Percentiles rank a stretch among this genome's conserved stretches.
phyloP scores from a whole-genome alignment of 2,329 filamentous ascomycete genomes.

The Exophiala sideris region DNA sequence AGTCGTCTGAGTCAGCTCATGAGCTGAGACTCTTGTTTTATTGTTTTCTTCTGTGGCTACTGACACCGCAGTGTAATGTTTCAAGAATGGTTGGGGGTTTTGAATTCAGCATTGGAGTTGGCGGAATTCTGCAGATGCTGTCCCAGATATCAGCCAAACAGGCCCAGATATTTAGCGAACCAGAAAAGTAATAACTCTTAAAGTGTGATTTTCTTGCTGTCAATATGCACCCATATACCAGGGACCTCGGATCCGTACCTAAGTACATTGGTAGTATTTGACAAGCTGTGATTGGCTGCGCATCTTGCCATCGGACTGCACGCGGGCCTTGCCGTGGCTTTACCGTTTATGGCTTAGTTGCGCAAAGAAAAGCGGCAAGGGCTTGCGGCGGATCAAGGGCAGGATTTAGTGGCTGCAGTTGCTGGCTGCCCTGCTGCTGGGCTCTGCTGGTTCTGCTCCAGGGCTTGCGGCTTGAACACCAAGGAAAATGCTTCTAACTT shows the following conservation, averaged over 20 bases:
- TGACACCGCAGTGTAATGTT: slow-evolving; percentile 16
- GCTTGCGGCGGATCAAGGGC: slow-evolving; percentile 4
- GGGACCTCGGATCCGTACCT: no score
- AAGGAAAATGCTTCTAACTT: slow-evolving; percentile 19
- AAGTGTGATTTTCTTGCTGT: no score
- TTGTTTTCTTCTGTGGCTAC: slow-evolving; percentile 18
- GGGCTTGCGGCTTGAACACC: neutral
- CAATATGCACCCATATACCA: no score
- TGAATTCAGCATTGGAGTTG: slow-evolving; percentile 19
- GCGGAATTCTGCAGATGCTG: slow-evolving; percentile 10
- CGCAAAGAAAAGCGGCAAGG: slow-evolving; percentile 2
- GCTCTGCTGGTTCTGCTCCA: neutral
- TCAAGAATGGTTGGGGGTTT: neutral
- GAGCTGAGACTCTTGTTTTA: neutral
- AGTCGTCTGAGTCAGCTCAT: slow-evolving; percentile 17
- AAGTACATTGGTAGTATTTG: no score
- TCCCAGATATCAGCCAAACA: neutral
- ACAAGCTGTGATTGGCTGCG: neutral
- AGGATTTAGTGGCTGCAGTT: neutral
- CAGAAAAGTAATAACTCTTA: neutral
- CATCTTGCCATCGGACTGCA: no score
- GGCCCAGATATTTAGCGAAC: neutral
- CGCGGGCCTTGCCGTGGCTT: neutral
- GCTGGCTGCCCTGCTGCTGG: neutral
- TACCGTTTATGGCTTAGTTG: neutral